Evolutionary conservation across 495 filamentous ascomycete genomes (phyloP).

Genomic region (Aspergillus ellipticus): DNA sequence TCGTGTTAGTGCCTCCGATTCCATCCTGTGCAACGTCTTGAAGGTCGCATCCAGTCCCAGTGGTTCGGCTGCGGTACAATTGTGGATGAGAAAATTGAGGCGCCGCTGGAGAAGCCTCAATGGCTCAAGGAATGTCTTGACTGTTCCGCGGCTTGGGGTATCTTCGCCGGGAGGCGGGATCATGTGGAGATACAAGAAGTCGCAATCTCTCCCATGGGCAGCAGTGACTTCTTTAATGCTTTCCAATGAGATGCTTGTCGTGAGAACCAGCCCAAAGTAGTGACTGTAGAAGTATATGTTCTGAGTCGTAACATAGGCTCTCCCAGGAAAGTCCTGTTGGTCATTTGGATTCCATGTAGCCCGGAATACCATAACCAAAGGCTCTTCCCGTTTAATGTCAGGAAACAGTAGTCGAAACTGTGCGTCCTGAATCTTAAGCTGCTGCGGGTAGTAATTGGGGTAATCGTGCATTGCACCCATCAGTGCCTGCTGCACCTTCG

Average conservation of each 20-base stretch:
- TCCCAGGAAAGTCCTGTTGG: constrained; percentile 76
- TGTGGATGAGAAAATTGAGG: constrained; percentile 77
- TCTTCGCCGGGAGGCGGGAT: constrained; percentile 57
- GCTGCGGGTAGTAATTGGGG: constrained; percentile 76
- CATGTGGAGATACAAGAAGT: constrained; percentile 87
- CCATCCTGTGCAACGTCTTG: constrained; percentile 63
- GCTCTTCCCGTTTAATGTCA: constrained; percentile 65
- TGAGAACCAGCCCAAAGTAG: constrained; percentile 85
- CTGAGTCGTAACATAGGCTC: constrained; percentile 80
- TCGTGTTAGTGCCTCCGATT: constrained; percentile 56
- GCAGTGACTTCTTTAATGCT: constrained; percentile 83
- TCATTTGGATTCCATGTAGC: constrained; percentile 74
- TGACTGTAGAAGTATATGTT: constrained; percentile 96
- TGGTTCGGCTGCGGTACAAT: constrained; percentile 62
- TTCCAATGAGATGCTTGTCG: constrained; percentile 67
- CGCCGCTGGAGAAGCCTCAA: constrained; percentile 76
- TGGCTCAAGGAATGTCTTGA: constrained; percentile 91
- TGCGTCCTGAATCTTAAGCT: constrained; percentile 81
- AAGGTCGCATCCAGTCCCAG: constrained; percentile 61
- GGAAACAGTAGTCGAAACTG: constrained; percentile 93
- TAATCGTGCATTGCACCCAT: constrained; percentile 53
- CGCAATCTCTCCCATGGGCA: constrained; percentile 83
- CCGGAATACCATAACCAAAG: constrained; percentile 74
- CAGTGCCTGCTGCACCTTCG: constrained; percentile 40
- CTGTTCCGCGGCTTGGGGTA: constrained; percentile 66